phyloP scores from a whole-genome alignment of 768 basidiomycete genomes.

The Panus rudis region DNA sequence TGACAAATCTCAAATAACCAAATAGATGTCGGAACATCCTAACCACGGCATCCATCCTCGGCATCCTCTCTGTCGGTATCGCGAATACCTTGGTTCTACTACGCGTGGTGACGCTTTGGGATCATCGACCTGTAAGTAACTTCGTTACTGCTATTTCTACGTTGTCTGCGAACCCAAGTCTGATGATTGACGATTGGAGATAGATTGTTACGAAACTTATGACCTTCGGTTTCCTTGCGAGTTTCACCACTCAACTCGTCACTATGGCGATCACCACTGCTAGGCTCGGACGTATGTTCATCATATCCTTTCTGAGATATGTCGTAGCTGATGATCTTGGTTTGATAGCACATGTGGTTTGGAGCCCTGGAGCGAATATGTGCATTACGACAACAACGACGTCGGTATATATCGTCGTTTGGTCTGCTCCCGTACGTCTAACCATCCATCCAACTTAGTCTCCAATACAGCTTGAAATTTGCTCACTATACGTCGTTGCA shows the following conservation, averaged over 20 bases:
- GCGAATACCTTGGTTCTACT: slow-evolving; percentile 28
- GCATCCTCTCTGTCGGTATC: slow-evolving; percentile 23
- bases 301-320: background rate
- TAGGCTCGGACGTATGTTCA: slow-evolving; percentile 19
- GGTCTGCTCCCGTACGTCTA: slow-evolving; percentile 27
- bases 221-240: slow-evolving; percentile 21
- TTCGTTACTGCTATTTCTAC: background rate
- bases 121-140: slow-evolving; percentile 22
- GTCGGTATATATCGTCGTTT: slow-evolving; percentile 19
- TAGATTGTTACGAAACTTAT: slow-evolving; percentile 19
- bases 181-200: background rate
- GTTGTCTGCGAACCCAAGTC: too few relatives aligned
- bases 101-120: slow-evolving; percentile 30
- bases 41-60: slow-evolving; percentile 15
- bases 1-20: background rate
- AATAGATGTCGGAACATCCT: slow-evolving; percentile 26
- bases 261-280: slow-evolving; percentile 21
- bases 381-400: slow-evolving; percentile 22
- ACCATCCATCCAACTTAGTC: background rate
- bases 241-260: slow-evolving; percentile 18
- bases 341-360: slow-evolving; percentile 20
- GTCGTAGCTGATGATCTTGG: background rate
- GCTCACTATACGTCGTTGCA: slow-evolving; percentile 7
- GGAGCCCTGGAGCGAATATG: slow-evolving; percentile 15
- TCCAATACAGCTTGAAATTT: background rate